phyloP scores from a whole-genome alignment of 768 basidiomycete genomes.

The Cystofilobasidium capitatum region DNA sequence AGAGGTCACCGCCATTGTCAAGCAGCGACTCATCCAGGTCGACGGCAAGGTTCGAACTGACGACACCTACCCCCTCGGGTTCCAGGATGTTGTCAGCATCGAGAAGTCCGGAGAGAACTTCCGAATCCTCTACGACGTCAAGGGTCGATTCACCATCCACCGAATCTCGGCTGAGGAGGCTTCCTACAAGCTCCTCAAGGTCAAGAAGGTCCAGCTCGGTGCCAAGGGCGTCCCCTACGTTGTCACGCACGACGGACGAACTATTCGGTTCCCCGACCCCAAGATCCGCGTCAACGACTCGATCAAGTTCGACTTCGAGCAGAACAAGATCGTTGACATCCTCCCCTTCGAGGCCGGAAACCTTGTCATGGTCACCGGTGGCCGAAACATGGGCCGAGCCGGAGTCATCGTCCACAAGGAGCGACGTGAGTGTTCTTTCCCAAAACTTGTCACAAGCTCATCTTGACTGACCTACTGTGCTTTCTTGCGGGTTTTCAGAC shows the following conservation, averaged over 20 bases:
- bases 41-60: conserved; percentile 90
- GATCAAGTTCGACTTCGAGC: conserved; percentile 90
- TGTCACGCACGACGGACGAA: conserved; percentile 98
- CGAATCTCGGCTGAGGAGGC: conserved; percentile 98
- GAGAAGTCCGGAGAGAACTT: conserved; percentile 99
- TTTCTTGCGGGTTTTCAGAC: conserved; percentile 9
- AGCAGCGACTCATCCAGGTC: conserved; percentile 94
- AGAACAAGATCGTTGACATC: conserved; percentile 79
- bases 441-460: conserved; percentile 40
- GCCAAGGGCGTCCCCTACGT: conserved; percentile 89
- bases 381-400: conserved; percentile 98
- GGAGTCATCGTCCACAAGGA: conserved; percentile 94
- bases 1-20: conserved; percentile 90
- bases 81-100: conserved; percentile 94
- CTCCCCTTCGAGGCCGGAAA: conserved; percentile 97
- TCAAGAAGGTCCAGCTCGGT: conserved; percentile 82
- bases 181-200: conserved; percentile 89
- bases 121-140: conserved; percentile 97
- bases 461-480: not conserved
- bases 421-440: no score
- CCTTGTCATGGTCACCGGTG: conserved; percentile 94
- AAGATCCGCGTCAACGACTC: conserved; percentile 92
- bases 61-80: conserved; percentile 90
- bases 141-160: conserved; percentile 99
- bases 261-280: conserved; percentile 98